A percentile compares a stretch with the other conserved stretches of the same genome.
Evolutionary conservation across 352 stramenopile species (phyloP).

Genomic region (Saprolegnia diclina): DNA sequence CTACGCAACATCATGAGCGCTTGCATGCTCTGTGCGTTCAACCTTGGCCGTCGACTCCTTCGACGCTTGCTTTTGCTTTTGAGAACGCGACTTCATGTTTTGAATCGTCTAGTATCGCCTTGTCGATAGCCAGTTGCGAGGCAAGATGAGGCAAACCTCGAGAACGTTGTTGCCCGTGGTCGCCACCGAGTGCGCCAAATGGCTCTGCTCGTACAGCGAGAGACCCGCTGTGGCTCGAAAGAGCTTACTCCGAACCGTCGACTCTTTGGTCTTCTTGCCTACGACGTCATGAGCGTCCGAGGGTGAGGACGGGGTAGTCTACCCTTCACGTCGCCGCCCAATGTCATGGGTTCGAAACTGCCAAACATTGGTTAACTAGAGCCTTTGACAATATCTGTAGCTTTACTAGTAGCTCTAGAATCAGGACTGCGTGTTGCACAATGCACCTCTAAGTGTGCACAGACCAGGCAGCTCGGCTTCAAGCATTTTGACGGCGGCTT

Average conservation of each 20-base stretch:
- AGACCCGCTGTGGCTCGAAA: slow-evolving; percentile 63
- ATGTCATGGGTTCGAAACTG: no score
- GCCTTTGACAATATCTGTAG: no score
- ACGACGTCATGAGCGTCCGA: no score
- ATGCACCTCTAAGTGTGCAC: no score
- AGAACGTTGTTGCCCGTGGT: slow-evolving; percentile 45
- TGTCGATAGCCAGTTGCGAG: no score
- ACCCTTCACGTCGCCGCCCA: no score
- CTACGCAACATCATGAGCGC: background rate
- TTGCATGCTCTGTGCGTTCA: background rate
- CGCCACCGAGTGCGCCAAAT: slow-evolving; percentile 48
- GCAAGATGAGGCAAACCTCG: slow-evolving; percentile 32
- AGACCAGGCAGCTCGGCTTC: no score
- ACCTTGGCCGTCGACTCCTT: slow-evolving; percentile 62
- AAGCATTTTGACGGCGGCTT: no score
- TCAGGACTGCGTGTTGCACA: no score
- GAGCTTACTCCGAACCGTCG: slow-evolving; percentile 41
- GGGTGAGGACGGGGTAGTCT: no score
- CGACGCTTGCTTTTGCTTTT: slow-evolving; percentile 49
- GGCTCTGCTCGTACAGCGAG: slow-evolving; percentile 56
- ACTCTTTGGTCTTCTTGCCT: background rate
- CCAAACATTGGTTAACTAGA: no score
- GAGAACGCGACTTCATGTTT: slow-evolving; percentile 58
- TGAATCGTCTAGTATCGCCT: slow-evolving; percentile 41
- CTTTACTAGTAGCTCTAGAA: no score